phyloP scores from a whole-genome alignment of 306 rosid species.

The Prunus mira region DNA sequence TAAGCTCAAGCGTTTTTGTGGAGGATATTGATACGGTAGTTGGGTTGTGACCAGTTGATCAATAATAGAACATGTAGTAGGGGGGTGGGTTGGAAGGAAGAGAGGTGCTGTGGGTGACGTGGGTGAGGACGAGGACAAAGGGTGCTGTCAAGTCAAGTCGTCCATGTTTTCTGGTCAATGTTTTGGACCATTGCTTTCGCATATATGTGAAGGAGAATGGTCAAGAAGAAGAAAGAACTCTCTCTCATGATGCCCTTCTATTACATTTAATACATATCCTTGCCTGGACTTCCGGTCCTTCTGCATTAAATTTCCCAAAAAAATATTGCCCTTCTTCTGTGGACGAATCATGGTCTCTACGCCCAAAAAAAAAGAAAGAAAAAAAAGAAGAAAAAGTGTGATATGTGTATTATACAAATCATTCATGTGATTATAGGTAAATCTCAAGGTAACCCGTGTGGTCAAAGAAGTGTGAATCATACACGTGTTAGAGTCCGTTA shows the following conservation, averaged over 20 bases:
- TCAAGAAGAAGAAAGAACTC: constrained; percentile 18
- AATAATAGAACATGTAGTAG: neutral
- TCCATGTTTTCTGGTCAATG: constrained; percentile 50
- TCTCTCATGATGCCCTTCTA: neutral
- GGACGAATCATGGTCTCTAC: no score
- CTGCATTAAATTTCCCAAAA: constrained; percentile 22
- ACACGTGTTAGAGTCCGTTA: no score
- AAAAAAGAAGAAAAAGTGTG: no score
- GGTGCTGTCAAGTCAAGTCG: neutral
- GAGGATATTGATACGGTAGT: neutral
- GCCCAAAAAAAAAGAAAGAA: no score
- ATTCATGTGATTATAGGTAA: no score
- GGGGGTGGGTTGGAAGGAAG: neutral
- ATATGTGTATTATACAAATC: no score
- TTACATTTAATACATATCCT: neutral
- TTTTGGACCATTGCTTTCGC: constrained; percentile 13
- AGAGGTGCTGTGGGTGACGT: neutral
- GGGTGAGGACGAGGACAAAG: constrained; percentile 23
- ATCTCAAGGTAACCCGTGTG: no score
- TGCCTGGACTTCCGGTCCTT: constrained; percentile 27
- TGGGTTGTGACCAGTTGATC: neutral
- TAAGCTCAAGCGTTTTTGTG: neutral
- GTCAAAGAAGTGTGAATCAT: no score
- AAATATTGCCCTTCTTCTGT: neutral
- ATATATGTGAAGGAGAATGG: constrained; percentile 25